Percentiles rank a stretch among this genome's conserved stretches.
These are phyloP conservation scores for Lepidium aucheri DNA, from an alignment of 345 rosid genomes.

Conservation along the genomic window DNA sequence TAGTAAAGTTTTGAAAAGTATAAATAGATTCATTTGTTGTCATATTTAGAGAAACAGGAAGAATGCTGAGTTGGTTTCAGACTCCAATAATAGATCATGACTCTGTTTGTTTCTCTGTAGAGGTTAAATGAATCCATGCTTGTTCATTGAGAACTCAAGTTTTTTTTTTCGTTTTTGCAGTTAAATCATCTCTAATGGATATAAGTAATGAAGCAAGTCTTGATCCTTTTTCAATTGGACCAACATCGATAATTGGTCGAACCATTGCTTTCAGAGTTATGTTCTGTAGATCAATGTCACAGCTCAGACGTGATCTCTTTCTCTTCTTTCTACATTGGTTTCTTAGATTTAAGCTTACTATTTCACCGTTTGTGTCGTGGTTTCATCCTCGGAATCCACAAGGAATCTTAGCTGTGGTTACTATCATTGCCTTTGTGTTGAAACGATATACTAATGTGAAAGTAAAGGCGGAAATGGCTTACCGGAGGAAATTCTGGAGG, in stretches of 20 bases:
- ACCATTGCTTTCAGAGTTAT: conserved; percentile 80
- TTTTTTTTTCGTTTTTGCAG: conserved; percentile 10
- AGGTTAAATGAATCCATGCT: background rate
- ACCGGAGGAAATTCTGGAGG: conserved; percentile 97
- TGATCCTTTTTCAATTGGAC: conserved; percentile 82
- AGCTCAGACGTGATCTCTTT: conserved; percentile 47
- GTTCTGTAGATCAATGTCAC: conserved; percentile 67
- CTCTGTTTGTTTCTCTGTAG: background rate
- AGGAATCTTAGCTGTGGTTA: conserved; percentile 89
- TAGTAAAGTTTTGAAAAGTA: background rate
- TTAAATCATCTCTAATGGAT: conserved; percentile 44
- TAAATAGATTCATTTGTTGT: background rate
- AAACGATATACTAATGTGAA: conserved; percentile 83
- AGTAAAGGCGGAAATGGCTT: conserved; percentile 86
- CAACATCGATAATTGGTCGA: conserved; percentile 72
- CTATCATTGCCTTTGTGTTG: conserved; percentile 70
- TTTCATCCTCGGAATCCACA: conserved; percentile 93
- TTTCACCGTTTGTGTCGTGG: conserved; percentile 63
- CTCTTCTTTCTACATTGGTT: conserved; percentile 34
- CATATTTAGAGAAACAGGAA: background rate
- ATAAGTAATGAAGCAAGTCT: conserved; percentile 83
- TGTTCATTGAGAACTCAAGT: background rate
- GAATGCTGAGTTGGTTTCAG: background rate
- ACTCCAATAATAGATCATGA: conserved; percentile 11
- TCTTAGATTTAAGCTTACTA: conserved; percentile 32